Base-by-base conservation (phyloP, 1,284 basidiomycete genomes). In the Farysia itapuensis region DNA sequence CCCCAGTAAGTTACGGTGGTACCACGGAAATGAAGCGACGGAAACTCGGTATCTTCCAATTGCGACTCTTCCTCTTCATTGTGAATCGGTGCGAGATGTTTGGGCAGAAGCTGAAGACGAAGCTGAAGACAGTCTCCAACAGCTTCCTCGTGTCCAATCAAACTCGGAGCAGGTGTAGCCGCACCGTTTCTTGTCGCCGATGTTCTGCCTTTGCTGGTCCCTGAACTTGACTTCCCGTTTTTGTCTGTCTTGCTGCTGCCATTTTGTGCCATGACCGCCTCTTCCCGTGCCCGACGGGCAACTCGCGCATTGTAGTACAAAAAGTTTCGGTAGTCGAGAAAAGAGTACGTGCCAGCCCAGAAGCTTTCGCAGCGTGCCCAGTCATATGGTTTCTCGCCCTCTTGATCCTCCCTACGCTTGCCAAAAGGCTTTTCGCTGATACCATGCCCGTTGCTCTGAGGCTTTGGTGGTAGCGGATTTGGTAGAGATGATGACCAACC, bases 341-440 rank as follows among this genome's bases (percentile, higher is more conserved):
- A 66, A 6, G 52, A 48, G 35, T 61, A 61, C 14, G 52, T 56
- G 20, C 58, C 58, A 5, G 32, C 51, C 61, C 63, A 65, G 38
- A 59, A 58, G 23, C 59, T 57, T 21, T 68, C 66, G 41, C 66
- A 58, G 14, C 51, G 40, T 15, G 66, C 66, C 58, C 61, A 68
- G 38, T 68, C 66, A 29, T 54, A 36, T 8, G 66, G 64, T 44
- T 68, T 64, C 14, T 44, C 43, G n/a, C 51, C 48, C 22, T n/a
- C 35, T 13, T 37, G 4, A 15, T n/a, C 22, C n/a, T 15, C 22
- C 22, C 25, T 23, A 13, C 22, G 21, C 14, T 37, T 23, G 11
- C 21, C 19, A 5, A n/a, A 15, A 7, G 35, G 12, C 12, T 15
- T 35, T 19, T 45, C 20, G 21, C 29, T 18, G 22, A 23, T 28